These are phyloP conservation scores for Nicotiana paniculata DNA, from an alignment of 257 asterid genomes.

Conservation along the genomic window DNA sequence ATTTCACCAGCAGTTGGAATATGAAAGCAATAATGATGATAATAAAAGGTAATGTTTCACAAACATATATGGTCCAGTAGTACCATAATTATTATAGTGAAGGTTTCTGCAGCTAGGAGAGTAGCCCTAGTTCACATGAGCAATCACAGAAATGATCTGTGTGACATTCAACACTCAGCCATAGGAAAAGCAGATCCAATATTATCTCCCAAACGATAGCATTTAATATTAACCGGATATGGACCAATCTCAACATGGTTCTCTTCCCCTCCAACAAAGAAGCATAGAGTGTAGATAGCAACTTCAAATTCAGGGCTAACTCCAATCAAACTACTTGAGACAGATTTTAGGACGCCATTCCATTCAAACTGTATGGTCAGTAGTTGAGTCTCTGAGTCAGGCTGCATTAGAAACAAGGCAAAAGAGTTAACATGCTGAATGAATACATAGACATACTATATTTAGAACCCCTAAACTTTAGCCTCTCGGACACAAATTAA, in stretches of 20 bases:
- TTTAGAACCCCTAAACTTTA: not conserved
- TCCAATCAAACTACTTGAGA: constrained; percentile 81
- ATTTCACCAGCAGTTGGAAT: not conserved
- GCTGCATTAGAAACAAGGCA: constrained; percentile 42
- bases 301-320: constrained; percentile 96
- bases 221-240: constrained; percentile 66
- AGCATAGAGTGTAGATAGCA: constrained; percentile 76
- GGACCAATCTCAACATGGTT: constrained; percentile 83
- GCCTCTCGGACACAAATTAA: not conserved
- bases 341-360: constrained; percentile 88
- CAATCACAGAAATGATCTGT: not conserved
- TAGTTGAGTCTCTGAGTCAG: constrained; percentile 75
- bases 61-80: not conserved
- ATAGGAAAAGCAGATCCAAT: constrained; percentile 86
- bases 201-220: constrained; percentile 66
- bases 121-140: too few relatives aligned
- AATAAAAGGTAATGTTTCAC: not conserved
- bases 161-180: constrained; percentile 43
- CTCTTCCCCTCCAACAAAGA: constrained; percentile 71
- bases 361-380: constrained; percentile 91
- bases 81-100: not conserved
- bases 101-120: not conserved
- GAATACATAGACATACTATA: not conserved
- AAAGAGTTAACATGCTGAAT: not conserved
- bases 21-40: not conserved